Percentiles rank a stretch among this genome's conserved stretches.
Conservation (phyloP, 179 eudicot genomes). For the Silene coronaria region DNA sequence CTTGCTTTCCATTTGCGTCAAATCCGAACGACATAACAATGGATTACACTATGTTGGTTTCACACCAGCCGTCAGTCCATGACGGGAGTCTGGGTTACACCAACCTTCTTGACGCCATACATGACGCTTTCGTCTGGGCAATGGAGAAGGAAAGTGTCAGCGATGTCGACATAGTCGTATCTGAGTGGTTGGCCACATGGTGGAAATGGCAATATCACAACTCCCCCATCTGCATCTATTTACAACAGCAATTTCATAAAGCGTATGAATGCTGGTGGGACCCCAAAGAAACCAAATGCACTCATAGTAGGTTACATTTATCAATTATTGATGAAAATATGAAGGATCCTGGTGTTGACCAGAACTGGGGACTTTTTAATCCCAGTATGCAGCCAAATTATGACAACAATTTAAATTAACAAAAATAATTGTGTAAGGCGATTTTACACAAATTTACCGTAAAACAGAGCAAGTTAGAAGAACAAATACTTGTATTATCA, state of each 20-base stretch:
- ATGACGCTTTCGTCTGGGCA: constrained; percentile 35
- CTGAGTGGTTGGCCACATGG: constrained; percentile 46
- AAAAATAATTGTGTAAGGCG: no score
- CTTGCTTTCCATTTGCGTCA: constrained; percentile 42
- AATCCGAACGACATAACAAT: constrained; percentile 26
- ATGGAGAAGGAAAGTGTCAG: constrained; percentile 33
- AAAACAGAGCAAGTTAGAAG: not conserved
- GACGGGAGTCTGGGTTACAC: constrained; percentile 31
- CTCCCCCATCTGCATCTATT: constrained; percentile 33
- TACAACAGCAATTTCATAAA: constrained; percentile 31
- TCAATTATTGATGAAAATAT: constrained; percentile 36
- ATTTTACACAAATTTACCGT: no score
- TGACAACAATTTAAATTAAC: not conserved
- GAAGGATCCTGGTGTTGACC: constrained; percentile 41
- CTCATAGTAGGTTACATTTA: constrained; percentile 28
- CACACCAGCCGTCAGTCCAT: constrained; percentile 13
- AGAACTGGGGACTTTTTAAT: constrained; percentile 36
- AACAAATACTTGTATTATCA: not conserved
- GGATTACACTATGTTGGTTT: constrained; percentile 30
- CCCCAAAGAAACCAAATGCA: constrained; percentile 34
- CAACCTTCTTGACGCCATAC: constrained; percentile 40
- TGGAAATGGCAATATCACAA: constrained; percentile 37
- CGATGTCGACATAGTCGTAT: constrained; percentile 27
- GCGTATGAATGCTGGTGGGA: constrained; percentile 23
- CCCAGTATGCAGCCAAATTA: constrained; percentile 37